Evolutionary conservation across 2,329 filamentous ascomycete species (phyloP).

Genomic region (Sclerotinia nivalis): DNA sequence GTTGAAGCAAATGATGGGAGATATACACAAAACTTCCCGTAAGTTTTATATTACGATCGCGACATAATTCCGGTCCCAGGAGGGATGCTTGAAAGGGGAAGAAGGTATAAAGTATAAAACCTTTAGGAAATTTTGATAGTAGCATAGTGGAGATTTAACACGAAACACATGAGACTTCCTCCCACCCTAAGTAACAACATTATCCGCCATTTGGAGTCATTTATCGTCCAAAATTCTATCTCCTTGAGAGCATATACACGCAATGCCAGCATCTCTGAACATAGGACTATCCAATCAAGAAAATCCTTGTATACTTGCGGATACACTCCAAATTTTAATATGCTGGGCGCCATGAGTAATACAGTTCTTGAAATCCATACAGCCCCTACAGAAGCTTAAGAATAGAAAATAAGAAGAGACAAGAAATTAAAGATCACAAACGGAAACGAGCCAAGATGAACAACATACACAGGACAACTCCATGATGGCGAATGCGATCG

Average conservation of each 20-base stretch:
- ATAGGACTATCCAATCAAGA: neutral
- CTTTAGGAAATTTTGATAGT: neutral
- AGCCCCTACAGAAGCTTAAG: neutral
- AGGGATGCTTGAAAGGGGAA: neutral
- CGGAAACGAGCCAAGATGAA: neutral
- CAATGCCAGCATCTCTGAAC: neutral
- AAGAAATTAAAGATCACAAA: neutral
- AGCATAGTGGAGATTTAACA: no score
- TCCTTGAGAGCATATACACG: neutral
- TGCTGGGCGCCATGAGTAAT: neutral
- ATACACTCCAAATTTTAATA: neutral
- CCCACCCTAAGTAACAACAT: neutral
- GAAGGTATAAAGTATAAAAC: neutral
- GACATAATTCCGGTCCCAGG: no score
- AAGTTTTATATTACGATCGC: neutral
- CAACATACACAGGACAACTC: no score
- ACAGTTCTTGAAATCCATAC: neutral
- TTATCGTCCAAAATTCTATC: neutral
- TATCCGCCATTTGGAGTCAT: neutral
- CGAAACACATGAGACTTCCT: neutral
- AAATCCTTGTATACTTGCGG: neutral
- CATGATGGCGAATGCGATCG: no score
- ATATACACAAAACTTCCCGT: neutral
- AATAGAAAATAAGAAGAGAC: neutral
- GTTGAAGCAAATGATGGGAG: no score